Conservation (phyloP, 116 monocot genomes). For the Zostera marina region DNA sequence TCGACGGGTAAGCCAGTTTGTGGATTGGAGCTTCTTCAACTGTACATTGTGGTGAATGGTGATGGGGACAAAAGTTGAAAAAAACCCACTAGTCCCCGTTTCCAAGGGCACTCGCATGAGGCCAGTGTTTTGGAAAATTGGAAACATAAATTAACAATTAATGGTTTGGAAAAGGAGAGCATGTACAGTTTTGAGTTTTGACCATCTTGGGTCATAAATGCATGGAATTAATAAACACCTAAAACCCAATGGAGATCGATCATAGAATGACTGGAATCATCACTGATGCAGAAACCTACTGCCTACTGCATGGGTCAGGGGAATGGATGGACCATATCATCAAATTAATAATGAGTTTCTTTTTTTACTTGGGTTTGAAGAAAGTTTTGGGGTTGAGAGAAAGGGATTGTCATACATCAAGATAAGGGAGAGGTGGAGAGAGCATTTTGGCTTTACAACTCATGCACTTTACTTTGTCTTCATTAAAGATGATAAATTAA, state of each 20-base stretch:
- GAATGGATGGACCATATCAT: too few relatives aligned
- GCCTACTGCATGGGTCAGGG: background rate
- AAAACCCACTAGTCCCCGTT: constrained; percentile 3
- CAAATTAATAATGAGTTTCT: too few relatives aligned
- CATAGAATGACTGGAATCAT: too few relatives aligned
- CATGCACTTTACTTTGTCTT: background rate
- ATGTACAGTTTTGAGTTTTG: too few relatives aligned
- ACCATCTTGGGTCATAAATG: constrained; percentile 4
- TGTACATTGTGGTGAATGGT: too few relatives aligned
- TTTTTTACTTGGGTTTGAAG: constrained; percentile 5
- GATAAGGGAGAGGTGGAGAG: background rate
- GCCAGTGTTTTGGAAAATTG: constrained; percentile 3
- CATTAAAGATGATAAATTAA: too few relatives aligned
- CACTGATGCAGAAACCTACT: background rate
- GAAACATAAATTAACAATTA: background rate
- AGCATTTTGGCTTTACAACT: background rate
- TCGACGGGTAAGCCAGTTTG: too few relatives aligned
- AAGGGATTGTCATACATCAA: constrained; percentile 1
- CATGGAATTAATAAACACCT: background rate
- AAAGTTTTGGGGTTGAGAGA: constrained; percentile 3
- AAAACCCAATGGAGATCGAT: background rate
- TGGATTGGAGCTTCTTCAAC: background rate
- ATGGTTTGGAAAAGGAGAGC: background rate
- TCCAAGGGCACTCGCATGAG: constrained; percentile 5
- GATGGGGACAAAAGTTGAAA: background rate